Evolutionary conservation across 805 yeast species (phyloP).

Genomic region (Saccharomycopsis fibuligera): DNA sequence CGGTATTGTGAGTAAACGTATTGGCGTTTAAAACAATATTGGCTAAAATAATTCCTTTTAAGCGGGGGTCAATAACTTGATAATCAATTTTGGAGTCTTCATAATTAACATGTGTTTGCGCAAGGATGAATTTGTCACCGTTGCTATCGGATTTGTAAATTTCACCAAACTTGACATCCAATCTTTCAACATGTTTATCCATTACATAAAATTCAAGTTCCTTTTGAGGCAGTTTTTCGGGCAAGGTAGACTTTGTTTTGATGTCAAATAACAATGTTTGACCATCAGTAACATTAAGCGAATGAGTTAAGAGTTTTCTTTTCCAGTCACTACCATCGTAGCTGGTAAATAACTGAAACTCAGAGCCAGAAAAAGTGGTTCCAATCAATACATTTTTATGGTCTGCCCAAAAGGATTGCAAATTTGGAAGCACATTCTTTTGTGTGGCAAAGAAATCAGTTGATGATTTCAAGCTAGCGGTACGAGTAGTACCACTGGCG

Average conservation of each 20-base stretch:
- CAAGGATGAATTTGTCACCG: slow-evolving; percentile 75
- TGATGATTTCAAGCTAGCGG: slow-evolving; percentile 4
- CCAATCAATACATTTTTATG: slow-evolving; percentile 1
- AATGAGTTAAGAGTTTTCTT: not conserved
- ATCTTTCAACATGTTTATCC: not conserved
- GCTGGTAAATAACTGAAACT: not conserved
- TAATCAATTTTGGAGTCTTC: slow-evolving; percentile 88
- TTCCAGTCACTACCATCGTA: slow-evolving; percentile 11
- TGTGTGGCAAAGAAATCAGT: slow-evolving; percentile 16
- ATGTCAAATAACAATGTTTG: slow-evolving; percentile 5
- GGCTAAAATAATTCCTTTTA: slow-evolving; percentile 80
- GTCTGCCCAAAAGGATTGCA: slow-evolving; percentile 9
- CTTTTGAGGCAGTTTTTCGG: not conserved
- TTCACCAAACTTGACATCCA: slow-evolving; percentile 64
- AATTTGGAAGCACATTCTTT: not conserved
- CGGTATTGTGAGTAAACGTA: slow-evolving; percentile 19
- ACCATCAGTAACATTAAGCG: not conserved
- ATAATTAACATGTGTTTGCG: slow-evolving; percentile 70
- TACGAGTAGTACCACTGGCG: too few relatives aligned
- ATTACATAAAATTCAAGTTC: slow-evolving; percentile 6
- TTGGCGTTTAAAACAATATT: slow-evolving; percentile 58
- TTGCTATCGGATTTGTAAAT: slow-evolving; percentile 81
- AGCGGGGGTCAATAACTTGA: too few relatives aligned
- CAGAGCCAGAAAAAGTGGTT: not conserved
- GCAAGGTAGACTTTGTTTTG: not conserved